Conservation (phyloP, 2,329 filamentous ascomycete genomes). For the Trichophaea hybrida region DNA sequence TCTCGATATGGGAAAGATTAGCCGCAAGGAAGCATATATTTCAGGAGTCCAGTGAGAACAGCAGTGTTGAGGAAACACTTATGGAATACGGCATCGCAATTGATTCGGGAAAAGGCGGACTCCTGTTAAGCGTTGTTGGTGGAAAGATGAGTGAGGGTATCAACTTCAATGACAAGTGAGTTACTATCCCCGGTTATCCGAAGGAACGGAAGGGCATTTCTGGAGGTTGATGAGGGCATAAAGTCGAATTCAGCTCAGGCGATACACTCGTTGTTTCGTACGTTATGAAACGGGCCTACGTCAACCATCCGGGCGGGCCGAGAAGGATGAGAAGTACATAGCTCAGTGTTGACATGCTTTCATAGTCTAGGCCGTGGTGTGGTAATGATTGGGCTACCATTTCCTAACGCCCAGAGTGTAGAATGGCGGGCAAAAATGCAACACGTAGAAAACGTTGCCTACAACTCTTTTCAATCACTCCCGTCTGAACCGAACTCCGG, state of each 20-base stretch:
- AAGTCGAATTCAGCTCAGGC: background rate
- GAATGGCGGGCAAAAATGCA: conserved; percentile 89
- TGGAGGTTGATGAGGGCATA: background rate
- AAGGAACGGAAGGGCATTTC: background rate
- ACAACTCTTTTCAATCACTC: conserved; percentile 22
- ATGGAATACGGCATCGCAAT: conserved; percentile 59
- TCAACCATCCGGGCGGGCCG: background rate
- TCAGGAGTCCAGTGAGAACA: conserved; percentile 35
- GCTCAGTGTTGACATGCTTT: background rate
- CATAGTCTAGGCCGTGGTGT: conserved; percentile 66
- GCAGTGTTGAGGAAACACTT: conserved; percentile 52
- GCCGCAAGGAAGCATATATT: conserved; percentile 39
- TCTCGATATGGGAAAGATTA: conserved; percentile 45
- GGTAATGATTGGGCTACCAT: conserved; percentile 80
- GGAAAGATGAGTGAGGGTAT: conserved; percentile 95
- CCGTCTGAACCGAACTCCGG: background rate
- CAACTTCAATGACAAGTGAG: conserved; percentile 67
- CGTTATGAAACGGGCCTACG: background rate
- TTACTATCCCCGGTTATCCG: background rate
- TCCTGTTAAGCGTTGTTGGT: conserved; percentile 81
- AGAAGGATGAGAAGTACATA: background rate
- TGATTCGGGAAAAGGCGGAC: conserved; percentile 47
- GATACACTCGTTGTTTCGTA: background rate
- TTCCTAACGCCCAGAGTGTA: conserved; percentile 74
- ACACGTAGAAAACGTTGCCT: conserved; percentile 57